Base-by-base conservation (phyloP, 768 basidiomycete genomes). In the Hemileccinum rubropunctum region DNA sequence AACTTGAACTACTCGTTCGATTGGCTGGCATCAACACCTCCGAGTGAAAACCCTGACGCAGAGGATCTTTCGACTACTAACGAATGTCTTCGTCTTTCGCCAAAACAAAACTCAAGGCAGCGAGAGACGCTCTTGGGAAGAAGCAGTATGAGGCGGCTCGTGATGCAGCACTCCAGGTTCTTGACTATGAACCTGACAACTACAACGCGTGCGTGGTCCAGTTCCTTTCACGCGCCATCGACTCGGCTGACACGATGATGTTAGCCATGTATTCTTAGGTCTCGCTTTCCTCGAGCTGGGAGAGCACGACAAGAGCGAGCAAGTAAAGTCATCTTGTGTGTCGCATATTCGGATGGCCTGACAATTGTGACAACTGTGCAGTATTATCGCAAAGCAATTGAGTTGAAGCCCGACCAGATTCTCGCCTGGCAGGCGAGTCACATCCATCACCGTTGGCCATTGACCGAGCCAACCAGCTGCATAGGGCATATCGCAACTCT, bases 201-300 rank as follows among this genome's bases (percentile, higher is more conserved):
- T 95, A 95, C 63, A 84, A 88, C 61, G 94, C 90, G 92, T 95
- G 65, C 61, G 86, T 77, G 37, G n/a, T 37, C 40, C 6, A 4
- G 18, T 30, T 32, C 20, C 53, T 18, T 44, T 30, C 38, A 23
- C n/a, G 15, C 15, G n/a, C n/a, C 17, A n/a, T 26, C 9, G 35
- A 42, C 18, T 43, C 26, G 27, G 37, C 51, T 47, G 32, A 60
- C 33, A 18, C n/a, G n/a, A n/a, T 43, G 36, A 37, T 14, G 15
- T 27, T 64, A 98, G 95, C 5, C 80, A 88, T 64, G 87, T 97
- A 20, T 97, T 94, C 63, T 77, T 91, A 23, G 94, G 85, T 3
- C 71, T 97, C 11, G 84, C 97, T 1, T 74, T 79, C 20, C 73
- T 91, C 11, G 91, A 95, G 63, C 73, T 95, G 2, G 81, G 81